Evolutionary conservation across 2,329 filamentous ascomycete genomes (phyloP).

Genomic region (Pyrenochaeta sp.): DNA sequence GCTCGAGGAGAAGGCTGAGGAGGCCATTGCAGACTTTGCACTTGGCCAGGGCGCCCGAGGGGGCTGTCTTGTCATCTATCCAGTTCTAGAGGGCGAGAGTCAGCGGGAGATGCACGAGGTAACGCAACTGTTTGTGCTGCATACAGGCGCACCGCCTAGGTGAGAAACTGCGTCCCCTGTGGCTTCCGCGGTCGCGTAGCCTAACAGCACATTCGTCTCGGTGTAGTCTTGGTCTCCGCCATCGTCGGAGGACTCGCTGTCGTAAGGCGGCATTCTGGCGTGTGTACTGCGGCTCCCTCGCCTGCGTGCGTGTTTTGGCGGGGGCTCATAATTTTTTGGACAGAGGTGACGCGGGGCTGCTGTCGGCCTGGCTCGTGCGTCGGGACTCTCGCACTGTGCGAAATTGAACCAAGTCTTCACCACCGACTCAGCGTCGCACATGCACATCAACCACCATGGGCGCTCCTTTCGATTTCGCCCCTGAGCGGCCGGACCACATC

Average conservation of each 20-base stretch:
- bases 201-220: slow-evolving; percentile 87
- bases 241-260: slow-evolving; percentile 81
- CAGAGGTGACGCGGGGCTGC: slow-evolving; percentile 14
- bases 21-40: slow-evolving; percentile 87
- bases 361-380: slow-evolving; percentile 13
- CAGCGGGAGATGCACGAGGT: slow-evolving; percentile 13
- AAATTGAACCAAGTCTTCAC: slow-evolving; percentile 25
- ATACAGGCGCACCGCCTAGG: slow-evolving; percentile 85
- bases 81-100: slow-evolving; percentile 67
- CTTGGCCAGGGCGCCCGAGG: slow-evolving; percentile 78
- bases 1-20: slow-evolving; percentile 86
- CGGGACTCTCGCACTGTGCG: slow-evolving; percentile 24
- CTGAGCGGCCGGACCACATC: slow-evolving; percentile 91
- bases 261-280: slow-evolving; percentile 74
- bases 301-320: slow-evolving; percentile 4
- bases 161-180: slow-evolving; percentile 87
- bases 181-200: slow-evolving; percentile 82
- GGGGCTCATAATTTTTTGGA: slow-evolving; percentile 15
- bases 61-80: slow-evolving; percentile 75
- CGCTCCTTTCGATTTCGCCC: slow-evolving; percentile 80
- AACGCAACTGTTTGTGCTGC: slow-evolving; percentile 42
- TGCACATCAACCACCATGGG: slow-evolving; percentile 52
- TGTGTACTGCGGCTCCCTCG: background rate
- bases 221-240: slow-evolving; percentile 73
- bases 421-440: slow-evolving; percentile 34